These are phyloP conservation scores for Bruguiera gymnorhiza DNA, from an alignment of 345 rosid genomes.

Conservation along the genomic window DNA sequence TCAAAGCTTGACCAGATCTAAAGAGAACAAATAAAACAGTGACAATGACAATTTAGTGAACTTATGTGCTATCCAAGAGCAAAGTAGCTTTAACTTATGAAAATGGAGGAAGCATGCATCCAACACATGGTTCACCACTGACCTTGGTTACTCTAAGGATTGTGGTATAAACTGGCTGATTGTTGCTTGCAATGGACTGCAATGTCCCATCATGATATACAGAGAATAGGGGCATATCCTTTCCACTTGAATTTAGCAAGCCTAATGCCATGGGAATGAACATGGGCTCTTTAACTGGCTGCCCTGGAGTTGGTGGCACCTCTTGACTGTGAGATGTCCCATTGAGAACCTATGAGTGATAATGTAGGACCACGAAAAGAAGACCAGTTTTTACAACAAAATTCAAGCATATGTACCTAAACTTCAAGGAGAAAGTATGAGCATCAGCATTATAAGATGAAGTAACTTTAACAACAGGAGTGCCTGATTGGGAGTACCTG, in stretches of 20 bases:
- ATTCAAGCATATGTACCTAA: constrained; percentile 49
- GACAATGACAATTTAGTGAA: no score
- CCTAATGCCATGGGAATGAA: constrained; percentile 84
- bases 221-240: constrained; percentile 71
- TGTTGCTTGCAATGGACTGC: constrained; percentile 45
- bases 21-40: no score
- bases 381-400: background rate
- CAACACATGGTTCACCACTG: constrained; percentile 17
- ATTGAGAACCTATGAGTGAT: constrained; percentile 7
- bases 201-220: constrained; percentile 59
- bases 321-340: constrained; percentile 60
- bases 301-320: constrained; percentile 86
- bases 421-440: constrained; percentile 74
- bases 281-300: constrained; percentile 81
- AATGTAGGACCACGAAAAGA: constrained; percentile 1
- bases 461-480: constrained; percentile 78
- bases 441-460: constrained; percentile 75
- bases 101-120: background rate
- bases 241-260: constrained; percentile 73
- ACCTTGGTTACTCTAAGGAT: constrained; percentile 89
- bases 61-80: no score
- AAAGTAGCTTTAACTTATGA: no score
- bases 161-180: constrained; percentile 48
- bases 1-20: no score
- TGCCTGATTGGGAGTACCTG: constrained; percentile 99